These are phyloP conservation scores for Cylindrotheca closterium DNA, from an alignment of 108 stramenopile species.

Conservation along the genomic window DNA sequence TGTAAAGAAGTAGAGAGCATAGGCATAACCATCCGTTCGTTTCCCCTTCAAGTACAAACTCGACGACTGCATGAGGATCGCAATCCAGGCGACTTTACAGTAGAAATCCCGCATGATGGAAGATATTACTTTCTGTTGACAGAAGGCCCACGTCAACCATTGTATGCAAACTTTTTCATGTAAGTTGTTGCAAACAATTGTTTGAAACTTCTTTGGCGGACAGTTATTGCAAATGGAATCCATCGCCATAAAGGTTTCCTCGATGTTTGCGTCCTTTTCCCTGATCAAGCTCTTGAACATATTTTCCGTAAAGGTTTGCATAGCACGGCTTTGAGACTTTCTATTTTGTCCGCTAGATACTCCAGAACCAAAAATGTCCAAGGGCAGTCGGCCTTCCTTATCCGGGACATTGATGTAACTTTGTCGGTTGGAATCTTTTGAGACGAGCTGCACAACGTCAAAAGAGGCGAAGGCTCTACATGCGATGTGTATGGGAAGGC, in stretches of 20 bases:
- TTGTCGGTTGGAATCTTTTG: background rate
- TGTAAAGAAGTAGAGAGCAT: background rate
- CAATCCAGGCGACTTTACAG: background rate
- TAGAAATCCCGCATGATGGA: constrained; percentile 1
- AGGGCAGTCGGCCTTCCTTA: background rate
- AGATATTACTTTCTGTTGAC: background rate
- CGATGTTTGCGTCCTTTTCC: background rate
- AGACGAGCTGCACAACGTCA: background rate
- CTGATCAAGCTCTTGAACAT: background rate
- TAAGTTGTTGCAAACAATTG: background rate
- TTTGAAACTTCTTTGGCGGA: background rate
- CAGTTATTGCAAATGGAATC: background rate
- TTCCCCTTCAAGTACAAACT: background rate
- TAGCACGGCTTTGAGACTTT: background rate
- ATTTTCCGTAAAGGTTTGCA: background rate
- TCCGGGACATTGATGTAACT: background rate
- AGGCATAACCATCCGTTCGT: background rate
- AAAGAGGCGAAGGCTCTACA: background rate
- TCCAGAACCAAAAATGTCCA: background rate
- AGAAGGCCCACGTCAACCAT: constrained; percentile 1
- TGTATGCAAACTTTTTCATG: background rate
- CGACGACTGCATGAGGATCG: background rate
- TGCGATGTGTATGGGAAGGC: background rate
- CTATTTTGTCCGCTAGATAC: background rate
- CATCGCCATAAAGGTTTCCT: background rate